Conservation (phyloP, 306 rosid genomes). For the Vigna unguiculata region DNA sequence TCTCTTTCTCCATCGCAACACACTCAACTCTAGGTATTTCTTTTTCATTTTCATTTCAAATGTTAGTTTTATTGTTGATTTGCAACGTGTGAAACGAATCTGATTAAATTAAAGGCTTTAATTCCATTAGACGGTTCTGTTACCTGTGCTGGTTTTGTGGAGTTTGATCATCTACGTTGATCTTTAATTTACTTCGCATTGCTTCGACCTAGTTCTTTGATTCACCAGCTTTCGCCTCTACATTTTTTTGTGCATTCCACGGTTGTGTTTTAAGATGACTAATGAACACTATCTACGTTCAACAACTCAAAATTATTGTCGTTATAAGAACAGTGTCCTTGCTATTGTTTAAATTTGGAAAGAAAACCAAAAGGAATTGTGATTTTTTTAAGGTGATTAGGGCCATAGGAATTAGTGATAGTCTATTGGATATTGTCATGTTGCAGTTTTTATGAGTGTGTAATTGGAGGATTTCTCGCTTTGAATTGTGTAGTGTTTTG, state of each 20-base stretch:
- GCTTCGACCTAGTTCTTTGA: conserved; percentile 41
- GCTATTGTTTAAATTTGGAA: background rate
- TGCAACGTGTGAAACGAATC: background rate
- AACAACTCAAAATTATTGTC: background rate
- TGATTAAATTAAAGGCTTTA: background rate
- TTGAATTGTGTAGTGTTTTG: background rate
- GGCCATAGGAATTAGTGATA: background rate
- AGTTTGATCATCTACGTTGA: conserved; percentile 34
- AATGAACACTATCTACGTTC: background rate
- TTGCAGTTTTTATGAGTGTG: background rate
- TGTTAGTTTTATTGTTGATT: conserved; percentile 19
- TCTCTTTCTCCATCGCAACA: background rate
- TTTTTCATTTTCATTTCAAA: background rate
- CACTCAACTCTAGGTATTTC: conserved; percentile 16
- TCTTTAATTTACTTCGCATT: background rate
- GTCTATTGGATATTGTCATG: conserved; percentile 3
- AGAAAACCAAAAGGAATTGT: conserved; percentile 11
- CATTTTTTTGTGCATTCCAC: background rate
- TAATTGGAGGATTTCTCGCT: conserved; percentile 3
- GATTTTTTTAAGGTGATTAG: conserved; percentile 11
- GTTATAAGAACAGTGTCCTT: background rate
- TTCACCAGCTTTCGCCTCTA: background rate
- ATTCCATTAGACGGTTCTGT: conserved; percentile 7
- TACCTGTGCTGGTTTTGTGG: background rate
- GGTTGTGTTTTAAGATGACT: background rate